Evolutionary conservation across 805 yeast species (phyloP).

Genomic region (Blastobotrys robertii): DNA sequence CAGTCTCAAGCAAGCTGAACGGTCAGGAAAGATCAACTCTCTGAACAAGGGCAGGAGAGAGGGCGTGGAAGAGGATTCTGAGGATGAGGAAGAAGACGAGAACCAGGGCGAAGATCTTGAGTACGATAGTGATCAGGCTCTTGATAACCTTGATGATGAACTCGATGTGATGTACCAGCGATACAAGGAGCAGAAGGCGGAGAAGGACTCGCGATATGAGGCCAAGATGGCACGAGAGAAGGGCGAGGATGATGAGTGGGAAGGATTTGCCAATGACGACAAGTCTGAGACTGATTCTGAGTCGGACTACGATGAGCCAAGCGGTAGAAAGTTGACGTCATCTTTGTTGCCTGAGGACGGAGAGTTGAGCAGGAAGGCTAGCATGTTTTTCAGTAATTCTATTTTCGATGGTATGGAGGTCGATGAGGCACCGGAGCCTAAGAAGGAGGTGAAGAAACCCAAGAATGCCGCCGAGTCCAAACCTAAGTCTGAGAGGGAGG

Average conservation of each 20-base stretch:
- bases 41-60: slow-evolving; percentile 61
- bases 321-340: too few relatives aligned
- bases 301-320: slow-evolving; percentile 12
- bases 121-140: slow-evolving; percentile 30
- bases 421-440: slow-evolving; percentile 1
- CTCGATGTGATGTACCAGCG: slow-evolving; percentile 71
- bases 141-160: slow-evolving; percentile 58
- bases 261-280: slow-evolving; percentile 22
- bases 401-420: slow-evolving; percentile 24
- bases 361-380: slow-evolving; percentile 28
- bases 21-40: slow-evolving; percentile 69
- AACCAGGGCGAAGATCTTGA: slow-evolving; percentile 27
- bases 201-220: slow-evolving; percentile 37
- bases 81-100: slow-evolving; percentile 16
- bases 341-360: slow-evolving; percentile 3
- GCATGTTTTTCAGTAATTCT: slow-evolving; percentile 31
- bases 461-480: slow-evolving; percentile 16
- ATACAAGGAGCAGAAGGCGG: slow-evolving; percentile 41
- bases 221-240: slow-evolving; percentile 42
- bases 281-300: slow-evolving; percentile 21
- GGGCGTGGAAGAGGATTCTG: slow-evolving; percentile 32
- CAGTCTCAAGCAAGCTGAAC: slow-evolving; percentile 75
- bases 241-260: slow-evolving; percentile 21
- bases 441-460: slow-evolving; percentile 8
- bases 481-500: too few relatives aligned